phyloP scores from a whole-genome alignment of 768 basidiomycete species.

The Obba rivulosa region DNA sequence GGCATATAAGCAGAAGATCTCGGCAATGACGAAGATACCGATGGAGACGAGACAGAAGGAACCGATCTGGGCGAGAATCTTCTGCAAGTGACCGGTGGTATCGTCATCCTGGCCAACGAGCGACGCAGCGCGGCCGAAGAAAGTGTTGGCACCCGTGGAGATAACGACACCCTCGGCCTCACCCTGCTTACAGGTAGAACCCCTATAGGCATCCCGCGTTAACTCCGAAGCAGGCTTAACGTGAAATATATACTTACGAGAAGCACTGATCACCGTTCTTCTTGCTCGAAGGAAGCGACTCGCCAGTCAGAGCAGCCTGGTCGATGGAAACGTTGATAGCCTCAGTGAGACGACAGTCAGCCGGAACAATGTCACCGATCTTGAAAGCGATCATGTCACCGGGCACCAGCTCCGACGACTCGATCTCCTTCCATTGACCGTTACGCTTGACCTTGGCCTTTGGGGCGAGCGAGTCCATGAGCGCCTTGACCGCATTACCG shows the following conservation, averaged over 20 bases:
- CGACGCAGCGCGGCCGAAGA: slow-evolving; percentile 98
- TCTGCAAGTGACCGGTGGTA: slow-evolving; percentile 96
- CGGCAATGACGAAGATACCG: slow-evolving; percentile 91
- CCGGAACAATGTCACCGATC: slow-evolving; percentile 97
- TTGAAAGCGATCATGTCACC: slow-evolving; percentile 98
- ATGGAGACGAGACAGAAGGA: slow-evolving; percentile 96
- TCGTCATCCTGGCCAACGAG: slow-evolving; percentile 98
- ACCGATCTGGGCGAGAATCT: slow-evolving; percentile 96
- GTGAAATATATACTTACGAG: slow-evolving; percentile 60
- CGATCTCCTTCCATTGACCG: slow-evolving; percentile 84
- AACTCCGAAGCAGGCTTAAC: slow-evolving; percentile 9
- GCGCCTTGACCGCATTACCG: slow-evolving; percentile 97
- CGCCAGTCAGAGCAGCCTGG: slow-evolving; percentile 96
- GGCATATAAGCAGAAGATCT: slow-evolving; percentile 91
- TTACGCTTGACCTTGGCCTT: slow-evolving; percentile 92
- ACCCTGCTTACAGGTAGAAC: slow-evolving; percentile 98
- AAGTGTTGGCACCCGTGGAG: slow-evolving; percentile 95
- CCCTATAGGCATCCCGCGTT: slow-evolving; percentile 37
- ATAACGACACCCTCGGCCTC: slow-evolving; percentile 99
- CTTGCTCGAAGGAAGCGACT: slow-evolving; percentile 91
- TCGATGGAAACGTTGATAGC: slow-evolving; percentile 98
- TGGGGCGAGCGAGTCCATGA: slow-evolving; percentile 98
- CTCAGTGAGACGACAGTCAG: slow-evolving; percentile 95
- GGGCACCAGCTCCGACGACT: slow-evolving; percentile 84
- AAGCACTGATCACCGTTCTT: slow-evolving; percentile 95